These are phyloP conservation scores for Trichopus zeylanicus DNA, from an alignment of 116 monocot genomes.

Conservation along the genomic window DNA sequence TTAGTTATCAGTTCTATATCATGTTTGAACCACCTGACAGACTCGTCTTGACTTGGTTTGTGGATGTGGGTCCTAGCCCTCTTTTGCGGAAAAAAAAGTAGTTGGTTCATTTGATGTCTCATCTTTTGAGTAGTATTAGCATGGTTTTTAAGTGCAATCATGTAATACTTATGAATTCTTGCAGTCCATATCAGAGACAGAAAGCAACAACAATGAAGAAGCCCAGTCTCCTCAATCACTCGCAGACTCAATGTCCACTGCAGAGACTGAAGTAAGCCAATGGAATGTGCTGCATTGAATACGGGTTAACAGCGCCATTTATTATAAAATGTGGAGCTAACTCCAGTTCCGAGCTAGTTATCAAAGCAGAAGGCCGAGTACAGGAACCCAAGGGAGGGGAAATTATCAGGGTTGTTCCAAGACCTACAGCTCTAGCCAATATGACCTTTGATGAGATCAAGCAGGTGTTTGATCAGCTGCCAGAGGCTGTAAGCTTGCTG, in stretches of 20 bases:
- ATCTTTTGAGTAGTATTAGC: too few species aligned
- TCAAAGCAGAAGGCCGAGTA: slow-evolving; percentile 76
- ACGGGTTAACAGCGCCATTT: slow-evolving; percentile 86
- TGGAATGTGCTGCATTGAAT: slow-evolving; percentile 99
- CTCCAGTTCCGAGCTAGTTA: slow-evolving; percentile 72
- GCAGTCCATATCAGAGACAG: slow-evolving; percentile 56
- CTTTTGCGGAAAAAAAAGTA: too few species aligned
- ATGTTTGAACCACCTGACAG: too few species aligned
- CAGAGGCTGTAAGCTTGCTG: slow-evolving; percentile 80
- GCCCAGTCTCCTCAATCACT: slow-evolving; percentile 19
- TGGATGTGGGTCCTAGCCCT: too few species aligned
- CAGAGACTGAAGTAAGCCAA: slow-evolving; percentile 70
- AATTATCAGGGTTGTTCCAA: slow-evolving; percentile 77
- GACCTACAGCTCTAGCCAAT: slow-evolving; percentile 52
- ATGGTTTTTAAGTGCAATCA: too few species aligned
- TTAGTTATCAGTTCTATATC: too few species aligned
- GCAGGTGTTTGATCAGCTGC: slow-evolving; percentile 60
- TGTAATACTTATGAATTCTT: slow-evolving; percentile 7
- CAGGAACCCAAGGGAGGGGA: slow-evolving; percentile 86
- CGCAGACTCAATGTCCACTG: slow-evolving; percentile 5
- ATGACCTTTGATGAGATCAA: slow-evolving; percentile 94
- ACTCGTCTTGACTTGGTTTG: too few species aligned
- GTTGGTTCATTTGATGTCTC: too few species aligned
- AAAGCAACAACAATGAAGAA: slow-evolving; percentile 13
- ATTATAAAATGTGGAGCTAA: slow-evolving; percentile 98